Conservation (phyloP, 768 basidiomycete genomes). For the Trichaptum fuscoviolaceum region DNA sequence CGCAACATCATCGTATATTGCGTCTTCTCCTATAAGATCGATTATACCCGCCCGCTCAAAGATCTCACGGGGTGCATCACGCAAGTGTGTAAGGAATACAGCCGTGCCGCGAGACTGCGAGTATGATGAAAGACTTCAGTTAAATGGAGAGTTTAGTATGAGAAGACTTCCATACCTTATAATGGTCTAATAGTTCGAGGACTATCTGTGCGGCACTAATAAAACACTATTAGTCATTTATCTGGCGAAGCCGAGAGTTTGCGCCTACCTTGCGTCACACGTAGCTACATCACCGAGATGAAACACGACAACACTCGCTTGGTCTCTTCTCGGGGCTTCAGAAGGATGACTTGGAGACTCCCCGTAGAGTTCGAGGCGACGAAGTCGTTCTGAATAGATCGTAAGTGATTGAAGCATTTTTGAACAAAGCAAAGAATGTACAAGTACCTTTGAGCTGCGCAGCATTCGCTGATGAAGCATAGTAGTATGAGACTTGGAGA, state of each 20-base stretch:
- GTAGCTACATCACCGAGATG: constrained; percentile 90
- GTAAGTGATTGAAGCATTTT: neutral
- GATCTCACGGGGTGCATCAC: constrained; percentile 31
- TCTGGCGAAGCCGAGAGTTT: neutral
- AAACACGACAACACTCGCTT: constrained; percentile 78
- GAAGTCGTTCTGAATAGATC: constrained; percentile 54
- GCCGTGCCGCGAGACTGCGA: constrained; percentile 43
- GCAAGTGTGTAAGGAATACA: constrained; percentile 48
- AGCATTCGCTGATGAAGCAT: constrained; percentile 66
- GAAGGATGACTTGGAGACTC: constrained; percentile 77
- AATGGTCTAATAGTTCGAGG: constrained; percentile 70
- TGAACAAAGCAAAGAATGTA: constrained; percentile 11
- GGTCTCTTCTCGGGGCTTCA: constrained; percentile 72
- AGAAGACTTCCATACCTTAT: constrained; percentile 44
- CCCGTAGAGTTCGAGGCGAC: constrained; percentile 88
- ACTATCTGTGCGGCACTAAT: constrained; percentile 79
- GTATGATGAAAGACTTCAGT: neutral
- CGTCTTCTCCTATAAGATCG: constrained; percentile 40
- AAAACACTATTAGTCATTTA: neutral
- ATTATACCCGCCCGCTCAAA: constrained; percentile 49
- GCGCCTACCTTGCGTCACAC: constrained; percentile 83
- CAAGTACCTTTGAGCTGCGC: constrained; percentile 80
- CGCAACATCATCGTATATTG: constrained; percentile 39
- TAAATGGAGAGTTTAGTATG: neutral
- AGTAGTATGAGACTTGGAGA: constrained; percentile 8